Base-by-base conservation (phyloP, 352 stramenopile genomes). In the Phytopythium vexans region DNA sequence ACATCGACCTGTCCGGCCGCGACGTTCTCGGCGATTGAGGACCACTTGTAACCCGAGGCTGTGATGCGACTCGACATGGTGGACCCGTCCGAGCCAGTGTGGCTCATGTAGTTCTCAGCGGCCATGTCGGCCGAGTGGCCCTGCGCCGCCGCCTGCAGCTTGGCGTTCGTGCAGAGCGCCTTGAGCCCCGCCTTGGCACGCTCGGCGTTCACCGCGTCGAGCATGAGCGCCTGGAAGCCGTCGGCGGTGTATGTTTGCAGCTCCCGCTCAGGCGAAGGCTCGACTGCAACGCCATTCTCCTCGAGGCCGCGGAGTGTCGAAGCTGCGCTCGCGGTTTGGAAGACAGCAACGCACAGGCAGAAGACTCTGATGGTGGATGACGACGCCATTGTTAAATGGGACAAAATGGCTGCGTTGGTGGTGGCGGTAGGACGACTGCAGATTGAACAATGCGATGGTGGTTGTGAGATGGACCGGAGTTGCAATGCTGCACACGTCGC, bases 21-120 rank as follows among this genome's bases (percentile, higher is more conserved):
- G 11, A 85, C 72, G 61, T 88, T 88, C 57, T 88, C 77, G n/a
- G 60, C 77, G 8, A 70, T 52, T 49, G 55, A 68, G 41, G 58
- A 70, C 44, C 67, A 70, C n/a, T 71, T 51, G 51, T 85, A 89
- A 0, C 71, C 62, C 41, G 64, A 51, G 32, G 37, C 64, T 5
- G 57, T 76, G 39, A 87, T 66, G n/a, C 76, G 76, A 32, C 62
- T 15, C 1, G 41, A 52, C 60, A 77, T 73, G 9, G 70, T 68
- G n/a, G 70, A 78, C 0, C 75, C 70, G 44, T 62, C 60, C 11
- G 65, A 72, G 10, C 74, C 70, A 1, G 50, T 74, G 66, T 84
- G 74, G 38, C 58, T 71, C 68, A 84, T 81, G 45, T 59, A 81
- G 50, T 77, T 72, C 43, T 75, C 61, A 0, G 15, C 49, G 7